Evolutionary conservation across 225 moss, liverwort and hornwort genomes (phyloP), one percentile per base, ranked within the genome.

Genomic region (Polytrichum commune): DNA sequence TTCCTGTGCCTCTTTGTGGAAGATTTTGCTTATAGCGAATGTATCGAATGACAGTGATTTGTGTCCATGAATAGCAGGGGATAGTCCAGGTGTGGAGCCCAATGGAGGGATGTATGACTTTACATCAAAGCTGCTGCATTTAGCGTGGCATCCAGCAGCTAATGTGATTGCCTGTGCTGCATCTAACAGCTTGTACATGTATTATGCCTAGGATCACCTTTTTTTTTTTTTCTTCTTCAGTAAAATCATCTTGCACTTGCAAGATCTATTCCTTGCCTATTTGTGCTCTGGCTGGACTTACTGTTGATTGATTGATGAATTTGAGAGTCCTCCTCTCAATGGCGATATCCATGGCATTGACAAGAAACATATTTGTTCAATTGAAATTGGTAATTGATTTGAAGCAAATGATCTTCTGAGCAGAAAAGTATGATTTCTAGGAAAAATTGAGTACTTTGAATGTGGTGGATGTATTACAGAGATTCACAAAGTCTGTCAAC

Each of bases 151-250:
- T 86, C 96, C 96, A 70, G 81, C 74, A 86, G 87, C 96, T 75
- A 92, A 94, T 86, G 92, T 97, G 80, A 97, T 97, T 82, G 96
- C 96, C 53, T 97, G 96, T 78, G 96, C 96, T 88, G 96, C 96
- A 85, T 97, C 96, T 80, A 97, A 97, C 91, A 97, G 96, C 85
- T 89, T 97, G 96, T 97, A 97, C 90, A 97, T 97, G 96, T 97
- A 97, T 86, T 93, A 97, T 83, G 96, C 94, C 76, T 97, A 97
- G 89, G 85, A 84, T 83, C 87, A 81, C 88, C 77, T 86, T 83
- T 76, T 83, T 46, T 16, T 16, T 0, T 13, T 16, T 7, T 38
- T 0, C 16, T 46, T 46, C 46, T 91, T 89, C 83, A 92, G 92
- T 92, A 92, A 92, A 95, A 87, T 82, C 84, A 79, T 88, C 80